Evolutionary conservation across 768 basidiomycete genomes (phyloP), one percentile per base, ranked within the genome.

Genomic region (Butyriboletus loyo): DNA sequence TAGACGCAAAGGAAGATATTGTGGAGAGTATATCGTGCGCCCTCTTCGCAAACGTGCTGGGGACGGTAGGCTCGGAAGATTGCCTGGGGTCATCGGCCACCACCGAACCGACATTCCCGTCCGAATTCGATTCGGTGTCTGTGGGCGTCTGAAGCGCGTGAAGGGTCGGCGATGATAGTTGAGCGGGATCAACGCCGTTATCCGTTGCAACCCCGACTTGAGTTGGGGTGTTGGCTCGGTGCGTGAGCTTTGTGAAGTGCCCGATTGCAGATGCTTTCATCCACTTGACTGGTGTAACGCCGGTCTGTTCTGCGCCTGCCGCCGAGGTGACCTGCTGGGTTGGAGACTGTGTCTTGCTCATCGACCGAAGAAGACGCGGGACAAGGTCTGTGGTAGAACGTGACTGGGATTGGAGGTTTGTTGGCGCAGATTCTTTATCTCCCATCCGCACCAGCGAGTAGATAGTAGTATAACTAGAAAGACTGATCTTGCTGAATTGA

Each of bases 11-110:
- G 37, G 54, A 63, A 35, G 78, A 79, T 1, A 82, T 63, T 3
- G 74, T 64, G 46, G 77, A 66, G 35, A 85, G 69, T n/a, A 85
- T 64, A 11, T 72, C 67, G 59, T 82, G 83, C 38, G 85, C 78
- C 50, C 67, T 77, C 48, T 73, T 71, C 6, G 81, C 80, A 19
- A 86, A 72, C 1, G 74, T 73, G 30, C 64, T 62, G 0, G 55
- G 38, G 15, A 5, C 3, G 10, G 8, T 10, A 28, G 80, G 70
- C 50, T 77, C 78, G 3, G 74, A 66, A 19, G 64, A 57, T 25
- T 69, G 57, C 14, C 59, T 30, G 5, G 43, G 32, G 8, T 46
- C 55, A 32, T 61, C 56, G 11, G 22, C 50, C 36, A 28, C 53
- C 22, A 39, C 44, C 13, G 53, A 46, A 21, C 57, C 36, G 39